Base-by-base conservation (phyloP, 2,329 filamentous ascomycete species). In the Sporothrix sp. region DNA sequence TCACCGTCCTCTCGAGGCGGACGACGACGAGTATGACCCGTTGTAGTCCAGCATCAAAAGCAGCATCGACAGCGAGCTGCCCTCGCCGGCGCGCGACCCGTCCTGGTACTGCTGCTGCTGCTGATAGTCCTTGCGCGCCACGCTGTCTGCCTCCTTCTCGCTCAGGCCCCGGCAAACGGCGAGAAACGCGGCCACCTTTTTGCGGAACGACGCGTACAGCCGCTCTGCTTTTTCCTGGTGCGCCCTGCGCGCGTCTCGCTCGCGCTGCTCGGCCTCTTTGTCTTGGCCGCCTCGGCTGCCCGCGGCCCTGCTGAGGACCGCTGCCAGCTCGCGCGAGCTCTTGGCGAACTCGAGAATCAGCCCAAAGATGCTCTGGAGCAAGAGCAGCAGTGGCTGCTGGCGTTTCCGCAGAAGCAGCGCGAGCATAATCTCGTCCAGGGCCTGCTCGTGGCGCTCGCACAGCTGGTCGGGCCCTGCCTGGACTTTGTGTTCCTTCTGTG, bases 351-450 rank as follows among this genome's bases (percentile, higher is more conserved):
- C 69, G 10, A 95, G 68, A n/a, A 95, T 76, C 0, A 79, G 66
- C 1, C 72, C 71, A 56, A 94, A 91, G 2, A 91, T 85, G 16
- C 85, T 83, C 54, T 94, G 85, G 0, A 95, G 68, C 0, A 94
- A 68, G 35, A 76, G 77, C 56, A 89, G 71, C 0, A 89, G 78
- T 1, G 86, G 82, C 52, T 80, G 73, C 63, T 95, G 88, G 32
- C 85, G 74, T 59, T 85, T 86, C 52, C 85, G 76, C 3, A 95
- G 69, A 13, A 95, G 74, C 0, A 93, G 69, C 0, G 80, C 79
- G 54, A 81, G 79, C 68, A 90, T 78, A 42, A 94, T 88, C 46
- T 80, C 74, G 61, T 94, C 84, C 2, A 95, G 72, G 7, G 83
- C 77, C 30, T 77, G 71, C 54, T 89, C 83, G 58, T 95, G 88